Conservation (phyloP, 306 rosid species). For the Fagus crenata region DNA sequence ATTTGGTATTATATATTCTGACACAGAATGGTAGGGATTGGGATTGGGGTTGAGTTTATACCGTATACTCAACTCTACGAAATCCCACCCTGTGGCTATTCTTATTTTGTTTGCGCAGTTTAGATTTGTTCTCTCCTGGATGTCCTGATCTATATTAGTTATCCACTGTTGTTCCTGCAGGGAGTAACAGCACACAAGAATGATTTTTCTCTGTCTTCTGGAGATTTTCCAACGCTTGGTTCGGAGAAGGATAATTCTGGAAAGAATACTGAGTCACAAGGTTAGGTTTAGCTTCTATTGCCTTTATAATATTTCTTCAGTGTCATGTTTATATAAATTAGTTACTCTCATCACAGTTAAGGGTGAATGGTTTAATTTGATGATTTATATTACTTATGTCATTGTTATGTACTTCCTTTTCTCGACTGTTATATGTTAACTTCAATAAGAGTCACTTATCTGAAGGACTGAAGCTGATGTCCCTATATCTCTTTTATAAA, state of each 20-base stretch:
- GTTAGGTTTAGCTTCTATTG: constrained; percentile 39
- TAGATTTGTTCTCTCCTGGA: constrained; percentile 6
- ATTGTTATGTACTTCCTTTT: neutral
- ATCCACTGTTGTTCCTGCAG: constrained; percentile 37
- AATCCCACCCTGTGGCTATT: neutral
- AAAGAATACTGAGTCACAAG: constrained; percentile 62
- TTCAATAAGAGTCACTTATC: neutral
- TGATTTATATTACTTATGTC: neutral
- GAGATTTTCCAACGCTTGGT: constrained; percentile 97
- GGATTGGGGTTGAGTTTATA: constrained; percentile 5
- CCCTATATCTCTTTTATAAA: constrained; percentile 9
- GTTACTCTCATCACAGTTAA: neutral
- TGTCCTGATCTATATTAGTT: constrained; percentile 20
- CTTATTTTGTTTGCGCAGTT: neutral
- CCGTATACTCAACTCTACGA: neutral
- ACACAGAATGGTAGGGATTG: neutral
- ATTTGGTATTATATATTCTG: neutral
- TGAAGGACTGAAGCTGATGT: neutral
- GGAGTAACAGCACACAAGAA: constrained; percentile 57
- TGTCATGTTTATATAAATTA: neutral
- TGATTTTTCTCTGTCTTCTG: constrained; percentile 82
- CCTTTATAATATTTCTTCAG: constrained; percentile 10
- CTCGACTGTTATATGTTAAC: neutral
- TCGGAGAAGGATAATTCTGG: constrained; percentile 71
- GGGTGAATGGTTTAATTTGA: constrained; percentile 21